A percentile compares a stretch with the other conserved stretches of the same genome.
phyloP scores from a whole-genome alignment of 495 filamentous ascomycete genomes.

The Penicillium desertorum region DNA sequence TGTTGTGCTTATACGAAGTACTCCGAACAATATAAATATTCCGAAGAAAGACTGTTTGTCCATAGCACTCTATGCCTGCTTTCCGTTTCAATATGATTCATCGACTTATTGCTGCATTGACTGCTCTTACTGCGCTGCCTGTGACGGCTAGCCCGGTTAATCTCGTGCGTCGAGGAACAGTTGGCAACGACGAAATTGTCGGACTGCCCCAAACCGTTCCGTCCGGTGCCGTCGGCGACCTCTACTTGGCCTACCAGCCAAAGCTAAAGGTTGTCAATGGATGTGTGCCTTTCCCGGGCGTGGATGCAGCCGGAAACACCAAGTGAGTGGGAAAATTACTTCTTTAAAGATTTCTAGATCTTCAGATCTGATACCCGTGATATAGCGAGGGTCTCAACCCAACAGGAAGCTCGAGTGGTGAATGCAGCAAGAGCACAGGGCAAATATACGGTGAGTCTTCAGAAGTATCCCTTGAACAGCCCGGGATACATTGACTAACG shows the following conservation, averaged over 20 bases:
- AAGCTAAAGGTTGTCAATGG: slow-evolving; percentile 51
- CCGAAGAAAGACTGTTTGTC: background rate
- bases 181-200: slow-evolving; percentile 45
- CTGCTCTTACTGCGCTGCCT: slow-evolving; percentile 25
- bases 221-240: slow-evolving; percentile 35
- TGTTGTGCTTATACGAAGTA: background rate
- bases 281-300: slow-evolving; percentile 56
- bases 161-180: slow-evolving; percentile 33
- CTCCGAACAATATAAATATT: background rate
- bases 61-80: background rate
- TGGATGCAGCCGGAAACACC: slow-evolving; percentile 49
- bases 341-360: background rate
- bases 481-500: background rate
- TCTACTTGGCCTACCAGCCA: slow-evolving; percentile 52
- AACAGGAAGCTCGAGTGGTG: slow-evolving; percentile 38
- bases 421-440: slow-evolving; percentile 46
- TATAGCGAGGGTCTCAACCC: slow-evolving; percentile 41
- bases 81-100: slow-evolving; percentile 10
- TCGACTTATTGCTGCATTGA: background rate
- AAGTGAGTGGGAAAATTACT: slow-evolving; percentile 34
- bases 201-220: slow-evolving; percentile 51
- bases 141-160: slow-evolving; percentile 13
- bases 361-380: background rate
- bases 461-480: background rate
- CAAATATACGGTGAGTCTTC: slow-evolving; percentile 43